Base-by-base conservation (phyloP, 768 basidiomycete species). In the Melanogaster broomeanus region DNA sequence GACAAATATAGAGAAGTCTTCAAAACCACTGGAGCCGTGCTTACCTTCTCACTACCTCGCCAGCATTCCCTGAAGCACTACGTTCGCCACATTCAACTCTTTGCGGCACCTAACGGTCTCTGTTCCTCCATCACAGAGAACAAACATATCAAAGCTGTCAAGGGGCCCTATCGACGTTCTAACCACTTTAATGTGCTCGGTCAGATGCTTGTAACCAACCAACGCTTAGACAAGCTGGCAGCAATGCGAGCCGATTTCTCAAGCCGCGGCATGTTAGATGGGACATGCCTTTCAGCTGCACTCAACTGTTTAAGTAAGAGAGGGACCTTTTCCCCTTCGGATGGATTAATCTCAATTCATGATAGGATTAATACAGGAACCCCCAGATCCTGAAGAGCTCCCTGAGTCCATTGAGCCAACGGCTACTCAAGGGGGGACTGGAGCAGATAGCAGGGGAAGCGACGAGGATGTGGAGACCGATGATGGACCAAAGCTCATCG, bases 71-170 rank as follows among this genome's bases (percentile, higher is more conserved):
- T 73, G 1, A 35, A 38, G 1, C 73, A 75, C 25, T 75, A 71
- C 9, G 27, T 28, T 28, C 27, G 9, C 27, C 27, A 28, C 27
- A 70, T 72, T 27, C 16, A 9, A 2, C 37, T 59, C 2, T 74
- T 71, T 51, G 67, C 27, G 2, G 56, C 66, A 6, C 72, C 67
- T 1, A 71, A 72, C 42, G 68, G 73, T 0, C 62, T 74, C 2
- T 73, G 72, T 39, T 70, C 65, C 0, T 74, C 66, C 0, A 74
- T 74, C 13, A 74, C 65, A 0, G 71, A 75, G n/a, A n/a, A n/a
- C n/a, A n/a, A n/a, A n/a, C n/a, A n/a, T n/a, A n/a, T n/a, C n/a
- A n/a, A n/a, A n/a, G 21, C 62, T 60, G 68, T 75, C 6, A 74
- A 74, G 45, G 38, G 70, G 35, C 72, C 70, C 1, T 74, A 64